Evolutionary conservation across 805 yeast species (phyloP).

Genomic region (Candida boleticola): DNA sequence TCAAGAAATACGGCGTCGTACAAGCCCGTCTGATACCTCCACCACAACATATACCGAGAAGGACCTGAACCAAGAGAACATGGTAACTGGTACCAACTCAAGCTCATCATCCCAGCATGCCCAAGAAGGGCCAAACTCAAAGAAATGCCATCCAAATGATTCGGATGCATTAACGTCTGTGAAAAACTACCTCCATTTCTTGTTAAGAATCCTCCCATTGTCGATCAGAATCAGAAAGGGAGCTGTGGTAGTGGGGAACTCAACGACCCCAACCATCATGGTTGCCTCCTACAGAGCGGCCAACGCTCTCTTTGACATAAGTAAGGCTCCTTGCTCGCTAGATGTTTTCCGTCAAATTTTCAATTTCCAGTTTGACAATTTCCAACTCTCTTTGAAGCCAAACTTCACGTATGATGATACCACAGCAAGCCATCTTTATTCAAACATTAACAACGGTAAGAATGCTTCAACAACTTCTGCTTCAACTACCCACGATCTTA

Average conservation of each 20-base stretch:
- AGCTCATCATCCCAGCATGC: background rate
- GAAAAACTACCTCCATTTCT: conserved; percentile 6
- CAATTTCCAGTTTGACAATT: conserved; percentile 45
- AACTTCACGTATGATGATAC: conserved; percentile 59
- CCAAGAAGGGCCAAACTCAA: background rate
- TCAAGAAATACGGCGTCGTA: conserved; percentile 11
- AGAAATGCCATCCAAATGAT: background rate
- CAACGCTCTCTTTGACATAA: conserved; percentile 57
- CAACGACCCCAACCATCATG: conserved; percentile 68
- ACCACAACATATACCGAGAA: background rate
- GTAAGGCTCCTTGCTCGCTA: conserved; percentile 38
- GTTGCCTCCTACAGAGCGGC: conserved; percentile 58
- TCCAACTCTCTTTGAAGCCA: conserved; percentile 63
- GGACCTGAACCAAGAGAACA: background rate
- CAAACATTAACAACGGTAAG: background rate
- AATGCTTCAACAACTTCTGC: background rate
- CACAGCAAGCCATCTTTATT: background rate
- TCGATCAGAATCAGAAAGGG: conserved; percentile 59
- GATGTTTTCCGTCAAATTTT: conserved; percentile 57
- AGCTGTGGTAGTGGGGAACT: conserved; percentile 77
- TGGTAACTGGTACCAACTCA: background rate
- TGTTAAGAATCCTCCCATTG: conserved; percentile 55
- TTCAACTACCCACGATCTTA: conserved; percentile 4
- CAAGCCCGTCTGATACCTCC: background rate
- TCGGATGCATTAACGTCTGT: background rate